Conservation (phyloP, 176 grass and related monocot species). For the Carex myosuroides region DNA sequence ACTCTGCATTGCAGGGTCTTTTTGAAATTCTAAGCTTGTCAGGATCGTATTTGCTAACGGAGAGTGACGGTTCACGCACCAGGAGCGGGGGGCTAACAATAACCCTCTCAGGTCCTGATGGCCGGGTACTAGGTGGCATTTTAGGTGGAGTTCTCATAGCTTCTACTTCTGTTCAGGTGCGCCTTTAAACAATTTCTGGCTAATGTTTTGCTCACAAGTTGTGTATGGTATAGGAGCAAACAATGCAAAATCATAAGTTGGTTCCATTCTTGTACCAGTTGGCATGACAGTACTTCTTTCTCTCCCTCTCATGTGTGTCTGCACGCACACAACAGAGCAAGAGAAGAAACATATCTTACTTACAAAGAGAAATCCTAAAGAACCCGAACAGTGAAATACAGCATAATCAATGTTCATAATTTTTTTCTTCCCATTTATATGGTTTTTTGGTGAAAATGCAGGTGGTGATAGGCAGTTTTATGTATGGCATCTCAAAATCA, state of each 20-base stretch:
- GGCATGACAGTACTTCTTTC: not conserved
- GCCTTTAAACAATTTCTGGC: not conserved
- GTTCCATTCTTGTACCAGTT: not conserved
- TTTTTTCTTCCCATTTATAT: not conserved
- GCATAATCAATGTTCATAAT: not conserved
- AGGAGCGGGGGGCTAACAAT: conserved; percentile 42
- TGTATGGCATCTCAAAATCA: conserved; percentile 43
- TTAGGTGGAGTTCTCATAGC: conserved; percentile 49
- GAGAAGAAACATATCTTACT: not conserved
- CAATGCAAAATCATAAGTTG: not conserved
- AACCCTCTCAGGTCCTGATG: conserved; percentile 58
- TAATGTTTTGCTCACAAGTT: not conserved
- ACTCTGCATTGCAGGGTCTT: conserved; percentile 34
- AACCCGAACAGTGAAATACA: not conserved
- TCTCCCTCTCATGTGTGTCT: not conserved
- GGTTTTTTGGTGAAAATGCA: conserved; percentile 18
- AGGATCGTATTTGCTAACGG: conserved; percentile 53
- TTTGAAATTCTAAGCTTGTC: conserved; percentile 65
- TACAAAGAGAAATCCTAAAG: not conserved
- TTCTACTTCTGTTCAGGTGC: conserved; percentile 59
- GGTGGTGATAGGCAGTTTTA: conserved; percentile 67
- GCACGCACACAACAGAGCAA: not conserved
- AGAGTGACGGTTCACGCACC: conserved; percentile 31
- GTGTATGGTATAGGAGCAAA: not conserved
- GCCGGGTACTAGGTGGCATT: conserved; percentile 60